Conservation (phyloP, 2,329 filamentous ascomycete genomes). For the Chrysosporium queenslandicum region DNA sequence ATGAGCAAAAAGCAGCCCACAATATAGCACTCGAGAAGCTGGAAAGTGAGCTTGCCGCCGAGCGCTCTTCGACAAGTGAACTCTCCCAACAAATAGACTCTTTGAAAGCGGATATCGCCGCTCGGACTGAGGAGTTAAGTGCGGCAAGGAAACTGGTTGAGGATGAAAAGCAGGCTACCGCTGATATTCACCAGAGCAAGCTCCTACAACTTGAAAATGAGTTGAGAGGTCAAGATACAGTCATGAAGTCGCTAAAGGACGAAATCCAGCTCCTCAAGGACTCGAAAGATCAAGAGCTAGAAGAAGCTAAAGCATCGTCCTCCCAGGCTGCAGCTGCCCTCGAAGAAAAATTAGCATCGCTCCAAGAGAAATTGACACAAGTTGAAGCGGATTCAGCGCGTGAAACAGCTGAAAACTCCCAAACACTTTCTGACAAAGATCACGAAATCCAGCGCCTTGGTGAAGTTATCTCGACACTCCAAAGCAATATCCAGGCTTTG, state of each 20-base stretch:
- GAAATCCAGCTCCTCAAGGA: conserved; percentile 30
- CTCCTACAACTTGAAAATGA: conserved; percentile 10
- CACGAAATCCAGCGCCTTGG: conserved; percentile 30
- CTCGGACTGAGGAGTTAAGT: conserved; percentile 24
- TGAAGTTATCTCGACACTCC: conserved; percentile 26
- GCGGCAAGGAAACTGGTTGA: conserved; percentile 22
- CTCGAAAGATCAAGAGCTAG: conserved; percentile 31
- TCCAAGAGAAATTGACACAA: conserved; percentile 29
- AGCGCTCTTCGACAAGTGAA: conserved; percentile 10
- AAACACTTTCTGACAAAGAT: conserved; percentile 28
- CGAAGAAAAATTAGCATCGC: conserved; percentile 28
- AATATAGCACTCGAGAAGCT: conserved; percentile 22
- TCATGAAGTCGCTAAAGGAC: conserved; percentile 31
- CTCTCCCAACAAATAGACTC: conserved; percentile 14
- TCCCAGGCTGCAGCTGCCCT: conserved; percentile 24
- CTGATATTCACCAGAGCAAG: conserved; percentile 20
- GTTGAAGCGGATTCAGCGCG: conserved; percentile 25
- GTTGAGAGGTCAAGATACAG: conserved; percentile 28
- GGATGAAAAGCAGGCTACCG: conserved; percentile 26
- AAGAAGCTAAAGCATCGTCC: conserved; percentile 28
- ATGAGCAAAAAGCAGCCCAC: conserved; percentile 31
- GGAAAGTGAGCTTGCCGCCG: conserved; percentile 16
- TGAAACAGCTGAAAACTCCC: conserved; percentile 13
- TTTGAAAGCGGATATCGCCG: conserved; percentile 21
- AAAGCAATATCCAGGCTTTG: conserved; percentile 24